Conservation (phyloP, 192 early-diverging fungal species). For the Backusella tuberculispora region DNA sequence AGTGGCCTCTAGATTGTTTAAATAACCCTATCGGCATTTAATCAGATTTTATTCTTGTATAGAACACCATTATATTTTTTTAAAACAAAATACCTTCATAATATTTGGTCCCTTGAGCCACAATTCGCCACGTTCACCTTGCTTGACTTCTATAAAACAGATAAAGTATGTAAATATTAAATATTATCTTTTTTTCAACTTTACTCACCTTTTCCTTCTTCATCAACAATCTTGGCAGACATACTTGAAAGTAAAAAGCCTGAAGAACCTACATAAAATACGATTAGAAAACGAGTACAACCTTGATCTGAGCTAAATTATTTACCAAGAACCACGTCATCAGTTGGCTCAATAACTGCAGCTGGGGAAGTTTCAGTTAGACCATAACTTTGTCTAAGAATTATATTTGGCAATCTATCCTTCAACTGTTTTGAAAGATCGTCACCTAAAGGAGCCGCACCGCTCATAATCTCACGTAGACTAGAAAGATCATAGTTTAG, state of each 20-base stretch:
- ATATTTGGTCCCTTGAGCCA: constrained; percentile 77
- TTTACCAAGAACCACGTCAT: constrained; percentile 39
- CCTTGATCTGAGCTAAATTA: background rate
- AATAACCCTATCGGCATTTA: constrained; percentile 37
- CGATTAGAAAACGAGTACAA: background rate
- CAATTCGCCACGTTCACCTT: constrained; percentile 74
- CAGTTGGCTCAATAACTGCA: constrained; percentile 34
- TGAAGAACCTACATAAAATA: constrained; percentile 50
- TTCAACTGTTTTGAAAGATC: constrained; percentile 49
- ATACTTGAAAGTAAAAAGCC: constrained; percentile 74
- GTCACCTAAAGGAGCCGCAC: constrained; percentile 67
- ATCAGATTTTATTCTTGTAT: background rate
- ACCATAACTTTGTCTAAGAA: constrained; percentile 71
- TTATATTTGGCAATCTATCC: constrained; percentile 20
- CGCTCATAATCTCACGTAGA: constrained; percentile 54
- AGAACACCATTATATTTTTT: background rate
- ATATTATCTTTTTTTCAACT: background rate
- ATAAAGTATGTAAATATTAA: background rate
- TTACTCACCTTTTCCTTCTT: constrained; percentile 56
- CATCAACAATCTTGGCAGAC: constrained; percentile 75
- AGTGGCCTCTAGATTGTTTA: constrained; percentile 51
- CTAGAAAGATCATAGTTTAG: constrained; percentile 67
- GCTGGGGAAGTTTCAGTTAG: constrained; percentile 73
- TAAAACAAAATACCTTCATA: constrained; percentile 58
- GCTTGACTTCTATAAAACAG: constrained; percentile 46